Evolutionary conservation across 179 eudicot species (phyloP).

Genomic region (Carnegiea gigantea): DNA sequence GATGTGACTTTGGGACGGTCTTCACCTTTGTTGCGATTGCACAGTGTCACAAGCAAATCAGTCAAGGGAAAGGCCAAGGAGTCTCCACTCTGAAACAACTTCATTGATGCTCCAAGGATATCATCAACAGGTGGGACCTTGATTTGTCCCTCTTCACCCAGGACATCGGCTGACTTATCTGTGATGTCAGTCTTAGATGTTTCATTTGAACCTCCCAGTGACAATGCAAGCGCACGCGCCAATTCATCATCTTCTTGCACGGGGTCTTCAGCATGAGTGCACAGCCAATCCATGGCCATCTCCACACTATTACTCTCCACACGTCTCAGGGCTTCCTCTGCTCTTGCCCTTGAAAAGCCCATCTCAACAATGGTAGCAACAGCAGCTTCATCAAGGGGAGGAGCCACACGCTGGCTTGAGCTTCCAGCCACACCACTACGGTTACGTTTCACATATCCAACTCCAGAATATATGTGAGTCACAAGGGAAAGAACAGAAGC

Average conservation of each 20-base stretch:
- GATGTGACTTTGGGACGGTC: constrained; percentile 79
- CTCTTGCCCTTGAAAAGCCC: constrained; percentile 97
- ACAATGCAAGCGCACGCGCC: constrained; percentile 92
- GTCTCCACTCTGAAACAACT: constrained; percentile 74
- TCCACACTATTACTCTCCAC: constrained; percentile 96
- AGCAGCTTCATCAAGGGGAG: constrained; percentile 95
- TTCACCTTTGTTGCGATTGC: constrained; percentile 86
- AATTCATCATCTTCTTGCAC: constrained; percentile 94
- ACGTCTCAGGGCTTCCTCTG: constrained; percentile 93
- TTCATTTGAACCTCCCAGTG: constrained; percentile 83
- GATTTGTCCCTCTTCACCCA: constrained; percentile 59
- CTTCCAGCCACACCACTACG: constrained; percentile 56
- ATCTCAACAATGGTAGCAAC: constrained; percentile 89
- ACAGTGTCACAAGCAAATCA: constrained; percentile 86
- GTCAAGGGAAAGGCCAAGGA: constrained; percentile 78
- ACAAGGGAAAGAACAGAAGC: constrained; percentile 68
- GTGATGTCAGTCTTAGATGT: constrained; percentile 65
- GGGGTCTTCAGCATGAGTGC: constrained; percentile 91
- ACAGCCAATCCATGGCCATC: constrained; percentile 99
- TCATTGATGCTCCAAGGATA: constrained; percentile 78
- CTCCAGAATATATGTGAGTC: constrained; percentile 85
- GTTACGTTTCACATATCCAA: constrained; percentile 75
- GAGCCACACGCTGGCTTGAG: constrained; percentile 70
- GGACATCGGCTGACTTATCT: constrained; percentile 62
- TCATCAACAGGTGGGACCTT: constrained; percentile 89